Conservation (phyloP, 768 basidiomycete species). For the Pulveroboletus sp. region DNA sequence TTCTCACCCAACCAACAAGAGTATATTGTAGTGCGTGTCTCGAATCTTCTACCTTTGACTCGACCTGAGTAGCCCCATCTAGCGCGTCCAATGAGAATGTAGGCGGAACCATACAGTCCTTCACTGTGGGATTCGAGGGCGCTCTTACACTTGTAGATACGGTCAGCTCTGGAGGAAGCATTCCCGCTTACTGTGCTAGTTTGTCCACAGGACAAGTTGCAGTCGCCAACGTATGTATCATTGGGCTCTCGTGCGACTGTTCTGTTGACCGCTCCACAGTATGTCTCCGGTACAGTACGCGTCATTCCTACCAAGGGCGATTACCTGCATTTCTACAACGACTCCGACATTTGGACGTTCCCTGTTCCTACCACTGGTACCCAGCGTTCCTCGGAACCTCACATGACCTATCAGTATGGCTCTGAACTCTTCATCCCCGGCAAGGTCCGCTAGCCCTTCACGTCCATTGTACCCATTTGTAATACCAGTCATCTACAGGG, state of each 20-base stretch:
- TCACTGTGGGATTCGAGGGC: slow-evolving; percentile 43
- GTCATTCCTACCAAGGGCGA: slow-evolving; percentile 46
- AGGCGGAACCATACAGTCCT: slow-evolving; percentile 50
- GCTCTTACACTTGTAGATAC: slow-evolving; percentile 43
- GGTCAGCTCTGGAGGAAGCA: slow-evolving; percentile 44
- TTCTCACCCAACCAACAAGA: slow-evolving; percentile 50
- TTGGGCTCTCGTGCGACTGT: not conserved
- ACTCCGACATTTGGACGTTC: slow-evolving; percentile 48
- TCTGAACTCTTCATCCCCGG: slow-evolving; percentile 61
- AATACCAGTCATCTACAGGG: slow-evolving; percentile 38
- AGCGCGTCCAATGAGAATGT: slow-evolving; percentile 60
- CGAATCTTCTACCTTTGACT: not conserved
- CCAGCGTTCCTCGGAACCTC: slow-evolving; percentile 50
- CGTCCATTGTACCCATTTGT: not conserved
- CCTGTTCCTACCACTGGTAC: slow-evolving; percentile 35
- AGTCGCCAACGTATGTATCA: slow-evolving; percentile 46
- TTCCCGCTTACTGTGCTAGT: slow-evolving; percentile 47
- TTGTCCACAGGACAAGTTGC: slow-evolving; percentile 57
- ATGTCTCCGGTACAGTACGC: slow-evolving; percentile 49
- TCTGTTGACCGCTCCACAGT: slow-evolving; percentile 30
- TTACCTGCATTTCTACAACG: slow-evolving; percentile 29
- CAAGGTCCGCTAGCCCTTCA: slow-evolving; percentile 38
- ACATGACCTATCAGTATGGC: slow-evolving; percentile 56
- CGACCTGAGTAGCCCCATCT: not conserved
- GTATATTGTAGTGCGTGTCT: slow-evolving; percentile 53